Evolutionary conservation across 441 rosid species (phyloP).

Genomic region (Corymbia citriodora): DNA sequence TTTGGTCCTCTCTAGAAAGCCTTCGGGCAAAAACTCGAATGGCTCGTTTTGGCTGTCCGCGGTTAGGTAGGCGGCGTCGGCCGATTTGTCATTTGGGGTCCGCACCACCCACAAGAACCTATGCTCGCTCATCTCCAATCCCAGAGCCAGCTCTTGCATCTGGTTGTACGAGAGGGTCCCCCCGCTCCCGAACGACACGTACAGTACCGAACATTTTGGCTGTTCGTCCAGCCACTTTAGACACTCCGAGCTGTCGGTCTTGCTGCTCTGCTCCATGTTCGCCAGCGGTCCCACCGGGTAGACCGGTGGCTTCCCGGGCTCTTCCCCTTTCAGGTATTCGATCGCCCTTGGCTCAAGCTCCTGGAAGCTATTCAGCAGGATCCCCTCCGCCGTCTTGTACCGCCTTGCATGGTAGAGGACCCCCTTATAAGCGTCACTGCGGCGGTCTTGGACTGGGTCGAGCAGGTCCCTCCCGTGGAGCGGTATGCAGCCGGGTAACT

Average conservation of each 20-base stretch:
- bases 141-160: conserved; percentile 53
- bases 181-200: conserved; percentile 75
- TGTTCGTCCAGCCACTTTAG: conserved; percentile 71
- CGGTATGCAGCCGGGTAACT: conserved; percentile 49
- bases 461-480: conserved; percentile 26
- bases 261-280: conserved; percentile 16
- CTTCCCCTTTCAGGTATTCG: conserved; percentile 26
- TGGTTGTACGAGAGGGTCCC: conserved; percentile 62
- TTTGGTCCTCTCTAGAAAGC: conserved; percentile 52
- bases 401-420: conserved; percentile 24
- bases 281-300: conserved; percentile 45
- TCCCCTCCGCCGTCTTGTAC: conserved; percentile 32
- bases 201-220: conserved; percentile 61
- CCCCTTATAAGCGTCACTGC: conserved; percentile 27
- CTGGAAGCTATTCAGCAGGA: conserved; percentile 34
- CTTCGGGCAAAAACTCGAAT: conserved; percentile 46
- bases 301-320: conserved; percentile 23
- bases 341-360: conserved; percentile 41
- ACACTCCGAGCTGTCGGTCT: conserved; percentile 22
- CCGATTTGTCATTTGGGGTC: conserved; percentile 33
- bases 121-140: conserved; percentile 54
- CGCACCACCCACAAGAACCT: conserved; percentile 64
- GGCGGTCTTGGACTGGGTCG: conserved; percentile 32
- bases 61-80: conserved; percentile 43
- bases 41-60: conserved; percentile 31